Percentiles rank a stretch among this genome's conserved stretches.
phyloP scores from a whole-genome alignment of 2,329 filamentous ascomycete genomes.

The Hypocrella siamensis region DNA sequence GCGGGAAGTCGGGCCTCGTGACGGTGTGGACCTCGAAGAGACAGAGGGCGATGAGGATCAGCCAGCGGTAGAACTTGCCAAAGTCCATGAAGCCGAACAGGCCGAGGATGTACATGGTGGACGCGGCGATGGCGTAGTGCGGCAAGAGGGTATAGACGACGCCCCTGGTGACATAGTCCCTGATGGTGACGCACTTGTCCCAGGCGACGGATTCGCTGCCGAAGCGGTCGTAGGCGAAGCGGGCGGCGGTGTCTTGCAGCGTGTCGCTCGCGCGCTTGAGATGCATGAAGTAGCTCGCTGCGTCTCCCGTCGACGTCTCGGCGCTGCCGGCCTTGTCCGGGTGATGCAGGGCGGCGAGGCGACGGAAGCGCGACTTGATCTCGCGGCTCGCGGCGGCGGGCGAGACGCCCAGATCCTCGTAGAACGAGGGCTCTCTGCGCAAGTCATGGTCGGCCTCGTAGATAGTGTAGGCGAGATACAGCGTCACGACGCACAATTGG shows the following conservation, averaged over 20 bases:
- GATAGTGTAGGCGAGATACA: constrained; percentile 82
- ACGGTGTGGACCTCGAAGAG: constrained; percentile 41
- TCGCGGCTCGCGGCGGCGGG: constrained; percentile 54
- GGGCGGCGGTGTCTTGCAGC: constrained; percentile 56
- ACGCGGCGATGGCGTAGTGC: constrained; percentile 44
- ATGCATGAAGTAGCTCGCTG: constrained; percentile 51
- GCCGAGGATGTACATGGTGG: constrained; percentile 43
- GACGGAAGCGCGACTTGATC: constrained; percentile 73
- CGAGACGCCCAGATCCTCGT: constrained; percentile 58
- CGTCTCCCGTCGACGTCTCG: constrained; percentile 11
- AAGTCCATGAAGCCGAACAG: constrained; percentile 52
- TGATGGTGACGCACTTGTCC: constrained; percentile 49
- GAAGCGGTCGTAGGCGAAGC: constrained; percentile 84
- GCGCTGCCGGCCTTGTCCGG: constrained; percentile 60
- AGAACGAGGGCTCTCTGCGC: constrained; percentile 58
- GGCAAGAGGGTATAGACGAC: constrained; percentile 38
- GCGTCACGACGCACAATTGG: constrained; percentile 64
- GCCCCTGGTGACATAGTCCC: constrained; percentile 58
- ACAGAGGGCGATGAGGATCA: constrained; percentile 35
- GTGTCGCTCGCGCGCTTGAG: constrained; percentile 75
- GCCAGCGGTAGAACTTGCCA: constrained; percentile 51
- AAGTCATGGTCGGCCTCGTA: constrained; percentile 82
- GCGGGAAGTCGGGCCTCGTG: constrained; percentile 36
- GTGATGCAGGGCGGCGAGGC: constrained; percentile 56
- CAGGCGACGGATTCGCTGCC: constrained; percentile 56